phyloP scores from a whole-genome alignment of 2,329 filamentous ascomycete genomes.

The Incumbomyces delicatus region DNA sequence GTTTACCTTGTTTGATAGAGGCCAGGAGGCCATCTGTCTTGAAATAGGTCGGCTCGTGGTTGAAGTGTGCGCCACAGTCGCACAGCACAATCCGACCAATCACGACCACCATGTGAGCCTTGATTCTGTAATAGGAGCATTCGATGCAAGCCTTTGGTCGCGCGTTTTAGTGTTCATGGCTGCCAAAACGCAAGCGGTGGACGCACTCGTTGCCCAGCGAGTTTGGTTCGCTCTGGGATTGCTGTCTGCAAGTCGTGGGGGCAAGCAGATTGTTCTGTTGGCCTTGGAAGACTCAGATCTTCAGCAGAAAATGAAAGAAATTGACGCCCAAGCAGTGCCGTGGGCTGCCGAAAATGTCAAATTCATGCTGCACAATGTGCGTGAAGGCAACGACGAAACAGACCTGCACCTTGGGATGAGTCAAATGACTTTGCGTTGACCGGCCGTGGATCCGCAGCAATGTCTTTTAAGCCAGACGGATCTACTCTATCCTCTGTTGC shows the following conservation, averaged over 20 bases:
- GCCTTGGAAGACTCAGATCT: neutral
- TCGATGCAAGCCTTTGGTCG: neutral
- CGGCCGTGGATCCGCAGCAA: neutral
- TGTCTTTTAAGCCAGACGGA: neutral
- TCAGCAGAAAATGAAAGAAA: neutral
- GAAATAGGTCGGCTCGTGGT: slow-evolving; percentile 5
- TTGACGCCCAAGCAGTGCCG: neutral
- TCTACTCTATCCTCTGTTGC: neutral
- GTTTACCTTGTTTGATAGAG: neutral
- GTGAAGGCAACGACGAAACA: neutral
- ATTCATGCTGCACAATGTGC: slow-evolving; percentile 4
- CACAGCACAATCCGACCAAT: neutral
- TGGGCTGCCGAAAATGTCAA: neutral
- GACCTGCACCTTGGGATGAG: neutral
- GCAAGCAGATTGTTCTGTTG: neutral
- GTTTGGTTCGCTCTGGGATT: slow-evolving; percentile 6
- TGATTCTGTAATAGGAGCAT: neutral
- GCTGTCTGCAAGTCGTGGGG: neutral
- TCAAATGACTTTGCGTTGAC: neutral
- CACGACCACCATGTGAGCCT: neutral
- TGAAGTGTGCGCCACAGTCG: slow-evolving; percentile 2
- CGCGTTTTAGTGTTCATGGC: neutral
- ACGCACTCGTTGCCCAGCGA: neutral
- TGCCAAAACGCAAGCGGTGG: neutral
- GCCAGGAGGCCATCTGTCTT: slow-evolving; percentile 5